Evolutionary conservation across 2,329 filamentous ascomycete species (phyloP).

Genomic region (Dactylellina drechsleri): DNA sequence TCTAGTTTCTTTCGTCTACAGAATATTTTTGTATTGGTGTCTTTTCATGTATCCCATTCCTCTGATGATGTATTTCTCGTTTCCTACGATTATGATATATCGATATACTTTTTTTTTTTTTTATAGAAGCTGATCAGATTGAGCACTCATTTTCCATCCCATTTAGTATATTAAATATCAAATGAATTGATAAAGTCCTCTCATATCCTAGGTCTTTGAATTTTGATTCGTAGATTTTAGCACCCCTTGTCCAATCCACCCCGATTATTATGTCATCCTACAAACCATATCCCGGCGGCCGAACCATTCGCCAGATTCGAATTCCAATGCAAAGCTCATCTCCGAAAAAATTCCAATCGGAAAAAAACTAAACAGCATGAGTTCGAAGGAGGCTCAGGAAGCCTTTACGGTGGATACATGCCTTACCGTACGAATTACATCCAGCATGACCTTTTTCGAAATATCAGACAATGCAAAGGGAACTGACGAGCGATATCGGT

Average conservation of each 20-base stretch:
- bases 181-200: too few relatives aligned
- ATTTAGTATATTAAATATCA: too few relatives aligned
- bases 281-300: constrained; percentile 1
- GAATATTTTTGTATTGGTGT: too few relatives aligned
- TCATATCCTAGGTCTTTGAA: too few relatives aligned
- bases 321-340: background rate
- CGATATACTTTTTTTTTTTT: constrained; percentile 2
- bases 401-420: constrained; percentile 39
- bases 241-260: background rate
- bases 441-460: background rate
- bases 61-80: too few relatives aligned
- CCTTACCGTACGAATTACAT: constrained; percentile 27
- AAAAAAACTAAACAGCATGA: constrained; percentile 15
- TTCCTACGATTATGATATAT: too few relatives aligned
- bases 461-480: background rate
- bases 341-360: background rate
- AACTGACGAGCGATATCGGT: constrained; percentile 23
- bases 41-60: too few relatives aligned
- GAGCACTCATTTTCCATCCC: background rate
- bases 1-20: too few relatives aligned
- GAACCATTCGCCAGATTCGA: background rate
- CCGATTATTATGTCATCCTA: constrained; percentile 4
- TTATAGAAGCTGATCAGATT: constrained; percentile 6
- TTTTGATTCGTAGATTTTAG: too few relatives aligned
- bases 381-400: constrained; percentile 30